Base-by-base conservation (phyloP, 164 flowering plant genomes). In the Taxillus chinensis region DNA sequence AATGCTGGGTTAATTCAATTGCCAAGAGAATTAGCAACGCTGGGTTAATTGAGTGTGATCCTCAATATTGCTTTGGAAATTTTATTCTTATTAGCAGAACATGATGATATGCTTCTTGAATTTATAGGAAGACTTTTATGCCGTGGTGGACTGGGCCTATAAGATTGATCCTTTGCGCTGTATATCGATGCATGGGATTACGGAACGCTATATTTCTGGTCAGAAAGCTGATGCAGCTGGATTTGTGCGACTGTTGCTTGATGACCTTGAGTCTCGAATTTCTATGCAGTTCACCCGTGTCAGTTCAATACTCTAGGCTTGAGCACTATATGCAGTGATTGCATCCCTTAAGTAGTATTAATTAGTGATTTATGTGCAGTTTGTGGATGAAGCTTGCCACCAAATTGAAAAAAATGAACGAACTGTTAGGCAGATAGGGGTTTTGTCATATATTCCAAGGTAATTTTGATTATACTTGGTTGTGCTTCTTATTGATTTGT, bases 151-250 rank as follows among this genome's bases (percentile, higher is more conserved):
- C 67, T 93, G 99, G 99, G 99, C 97, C 42, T 90, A 87, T 79
- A 90, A 86, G 76, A 90, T 93, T 70, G 99, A 93, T 71, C 99
- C 99, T 46, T 70, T 93, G 66, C 90, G 97, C 57, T 93, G 99
- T 77, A 86, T 93, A 78, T 95, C 97, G n/a, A 87, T 95, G 97
- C 91, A 89, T 83, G 99, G 99, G 15, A 83, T 89, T 48, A 93
- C 99, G 50, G 99, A 93, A 68, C 82, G 84, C 4, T 93, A 93
- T 75, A 80, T 90, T 68, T 90, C 93, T 68, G 95, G 95, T 65
- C 97, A 90, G 73, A 93, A 93, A 80, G 96, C 95, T 68, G 99
- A 93, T 81, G 99, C 97, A 50, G 99, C 99, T 49, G 99, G 96
- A 60, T 93, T 86, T 85, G 99, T 95, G 51, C 97, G 96, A 61